A percentile compares a stretch with the other conserved stretches of the same genome.
These are phyloP conservation scores for Emericellopsis terricola DNA, from an alignment of 495 filamentous ascomycete genomes.

Conservation along the genomic window DNA sequence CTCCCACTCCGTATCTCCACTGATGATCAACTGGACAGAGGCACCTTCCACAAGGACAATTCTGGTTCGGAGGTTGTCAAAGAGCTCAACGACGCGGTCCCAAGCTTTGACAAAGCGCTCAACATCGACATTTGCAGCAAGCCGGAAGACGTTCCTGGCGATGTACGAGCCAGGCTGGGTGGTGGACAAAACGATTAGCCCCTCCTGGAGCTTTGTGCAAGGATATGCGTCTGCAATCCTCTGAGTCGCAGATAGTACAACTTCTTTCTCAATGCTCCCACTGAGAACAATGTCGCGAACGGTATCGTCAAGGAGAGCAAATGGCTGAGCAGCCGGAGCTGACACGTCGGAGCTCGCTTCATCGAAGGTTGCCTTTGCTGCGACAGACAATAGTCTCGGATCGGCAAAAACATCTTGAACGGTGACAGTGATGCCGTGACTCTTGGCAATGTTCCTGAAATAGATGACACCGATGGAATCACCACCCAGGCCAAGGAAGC, in stretches of 20 bases:
- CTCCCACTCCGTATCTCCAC: not conserved
- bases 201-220: slow-evolving; percentile 36
- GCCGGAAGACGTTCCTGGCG: slow-evolving; percentile 9
- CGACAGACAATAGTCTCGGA: not conserved
- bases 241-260: not conserved
- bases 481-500: too few species aligned
- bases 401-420: slow-evolving; percentile 7
- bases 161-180: too few species aligned
- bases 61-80: not conserved
- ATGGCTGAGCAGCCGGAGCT: too few species aligned
- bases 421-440: slow-evolving; percentile 20
- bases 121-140: slow-evolving; percentile 6
- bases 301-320: not conserved
- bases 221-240: slow-evolving; percentile 41
- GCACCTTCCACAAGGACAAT: not conserved
- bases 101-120: slow-evolving; percentile 5
- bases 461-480: slow-evolving; percentile 19
- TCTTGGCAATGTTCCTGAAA: slow-evolving; percentile 17
- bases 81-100: not conserved
- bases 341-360: too few species aligned
- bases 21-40: not conserved
- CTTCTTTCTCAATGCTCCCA: not conserved
- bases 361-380: not conserved
- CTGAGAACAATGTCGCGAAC: too few species aligned
- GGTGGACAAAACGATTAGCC: slow-evolving; percentile 24